These are phyloP conservation scores for Metschnikowia kunwiensis DNA, from an alignment of 805 yeast genomes.

Conservation along the genomic window DNA sequence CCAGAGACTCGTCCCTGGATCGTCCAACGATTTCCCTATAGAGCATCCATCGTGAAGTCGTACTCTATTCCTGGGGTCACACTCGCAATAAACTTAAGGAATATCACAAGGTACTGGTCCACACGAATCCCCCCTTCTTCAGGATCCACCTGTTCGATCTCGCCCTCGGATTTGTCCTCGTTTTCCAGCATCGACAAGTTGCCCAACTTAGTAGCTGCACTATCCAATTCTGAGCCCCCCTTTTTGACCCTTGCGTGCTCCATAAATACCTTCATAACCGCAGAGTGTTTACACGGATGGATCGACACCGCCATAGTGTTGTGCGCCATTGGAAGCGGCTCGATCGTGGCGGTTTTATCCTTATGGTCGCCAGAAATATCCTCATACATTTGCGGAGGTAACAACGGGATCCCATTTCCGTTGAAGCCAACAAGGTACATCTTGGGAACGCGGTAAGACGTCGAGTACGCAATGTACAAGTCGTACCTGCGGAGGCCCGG, in stretches of 20 bases:
- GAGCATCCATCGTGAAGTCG: conserved; percentile 97
- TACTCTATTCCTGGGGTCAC: conserved; percentile 98
- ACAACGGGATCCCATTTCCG: conserved; percentile 77
- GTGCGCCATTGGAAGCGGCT: conserved; percentile 78
- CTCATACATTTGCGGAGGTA: conserved; percentile 90
- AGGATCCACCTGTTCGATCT: conserved; percentile 23
- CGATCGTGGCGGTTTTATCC: conserved; percentile 95
- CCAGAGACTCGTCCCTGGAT: too few relatives aligned
- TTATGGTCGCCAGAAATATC: conserved; percentile 90
- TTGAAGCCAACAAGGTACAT: conserved; percentile 87
- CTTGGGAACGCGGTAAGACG: conserved; percentile 94
- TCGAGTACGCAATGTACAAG: conserved; percentile 86
- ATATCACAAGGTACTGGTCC: conserved; percentile 86
- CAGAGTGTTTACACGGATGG: conserved; percentile 94
- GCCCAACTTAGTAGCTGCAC: conserved; percentile 18
- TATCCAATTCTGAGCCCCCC: conserved; percentile 11
- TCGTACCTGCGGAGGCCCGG: conserved; percentile 66
- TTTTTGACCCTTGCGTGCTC: conserved; percentile 55
- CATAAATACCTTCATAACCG: conserved; percentile 87
- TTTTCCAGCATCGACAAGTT: conserved; percentile 8
- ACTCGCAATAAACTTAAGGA: conserved; percentile 90
- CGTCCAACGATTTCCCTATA: too few relatives aligned
- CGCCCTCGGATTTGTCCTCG: conserved; percentile 18
- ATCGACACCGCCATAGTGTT: conserved; percentile 80
- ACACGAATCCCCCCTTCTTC: conserved; percentile 54